A percentile compares a stretch with the other conserved stretches of the same genome.
phyloP scores from a whole-genome alignment of 2,329 filamentous ascomycete species.

The Lasiodiplodia gonubiensis region DNA sequence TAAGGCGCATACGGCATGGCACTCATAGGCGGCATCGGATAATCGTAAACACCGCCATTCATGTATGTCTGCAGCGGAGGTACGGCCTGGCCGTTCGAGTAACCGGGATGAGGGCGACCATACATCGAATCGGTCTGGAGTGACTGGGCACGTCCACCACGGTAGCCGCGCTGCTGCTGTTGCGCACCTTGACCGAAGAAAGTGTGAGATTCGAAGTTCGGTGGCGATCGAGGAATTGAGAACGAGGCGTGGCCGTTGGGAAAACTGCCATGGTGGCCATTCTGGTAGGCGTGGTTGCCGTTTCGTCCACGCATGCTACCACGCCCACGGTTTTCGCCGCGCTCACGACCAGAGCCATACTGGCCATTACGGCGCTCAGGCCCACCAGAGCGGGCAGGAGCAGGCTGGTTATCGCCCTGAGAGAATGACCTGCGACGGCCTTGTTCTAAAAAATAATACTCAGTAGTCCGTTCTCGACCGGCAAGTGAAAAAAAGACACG shows the following conservation, averaged over 20 bases:
- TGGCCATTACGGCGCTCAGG: constrained; percentile 43
- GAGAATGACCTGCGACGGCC: constrained; percentile 39
- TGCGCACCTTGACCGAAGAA: constrained; percentile 38
- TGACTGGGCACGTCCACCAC: constrained; percentile 66
- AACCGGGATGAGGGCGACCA: constrained; percentile 42
- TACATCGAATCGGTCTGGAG: constrained; percentile 63
- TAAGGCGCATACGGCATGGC: constrained; percentile 64
- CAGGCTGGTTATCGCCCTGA: constrained; percentile 39
- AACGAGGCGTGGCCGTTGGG: constrained; percentile 43
- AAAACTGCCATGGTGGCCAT: constrained; percentile 34
- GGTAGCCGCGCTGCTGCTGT: constrained; percentile 50
- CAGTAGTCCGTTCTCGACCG: not conserved
- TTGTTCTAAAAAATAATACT: constrained; percentile 32
- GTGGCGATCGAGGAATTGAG: constrained; percentile 45
- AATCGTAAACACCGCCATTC: constrained; percentile 61
- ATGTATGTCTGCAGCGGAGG: constrained; percentile 57
- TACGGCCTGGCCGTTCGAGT: constrained; percentile 46
- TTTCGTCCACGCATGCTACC: constrained; percentile 54
- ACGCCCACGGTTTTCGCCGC: constrained; percentile 52
- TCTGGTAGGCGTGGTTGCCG: constrained; percentile 41
- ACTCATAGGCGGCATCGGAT: constrained; percentile 61
- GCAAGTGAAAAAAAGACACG: not conserved
- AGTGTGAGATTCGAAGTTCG: constrained; percentile 43
- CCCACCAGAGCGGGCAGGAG: constrained; percentile 25
- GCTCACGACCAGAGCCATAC: constrained; percentile 48